These are phyloP conservation scores for Phytophthora citrophthora DNA, from an alignment of 352 stramenopile genomes.

Conservation along the genomic window DNA sequence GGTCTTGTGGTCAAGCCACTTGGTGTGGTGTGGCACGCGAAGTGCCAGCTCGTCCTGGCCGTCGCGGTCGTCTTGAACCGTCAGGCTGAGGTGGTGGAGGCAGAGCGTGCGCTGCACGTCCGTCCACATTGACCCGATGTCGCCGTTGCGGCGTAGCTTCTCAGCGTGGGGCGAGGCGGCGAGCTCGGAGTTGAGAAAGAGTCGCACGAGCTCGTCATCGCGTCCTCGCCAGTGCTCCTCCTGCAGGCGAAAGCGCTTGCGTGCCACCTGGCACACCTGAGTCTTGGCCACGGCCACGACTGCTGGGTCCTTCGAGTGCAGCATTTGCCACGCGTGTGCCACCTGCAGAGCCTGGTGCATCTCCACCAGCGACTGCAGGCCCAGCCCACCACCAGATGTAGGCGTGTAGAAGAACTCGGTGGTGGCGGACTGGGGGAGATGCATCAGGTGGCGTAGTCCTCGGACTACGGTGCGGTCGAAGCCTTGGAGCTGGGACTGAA, in stretches of 20 bases:
- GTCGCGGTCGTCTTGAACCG: background rate
- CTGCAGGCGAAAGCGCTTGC: conserved; percentile 14
- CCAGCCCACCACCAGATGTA: conserved; percentile 3
- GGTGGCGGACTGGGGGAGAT: conserved; percentile 2
- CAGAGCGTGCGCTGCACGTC: conserved; percentile 8
- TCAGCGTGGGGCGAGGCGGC: background rate
- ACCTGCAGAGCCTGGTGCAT: conserved; percentile 22
- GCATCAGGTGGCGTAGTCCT: conserved; percentile 2
- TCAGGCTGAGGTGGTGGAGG: background rate
- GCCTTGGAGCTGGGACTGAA: conserved; percentile 8
- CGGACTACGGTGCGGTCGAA: background rate
- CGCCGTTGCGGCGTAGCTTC: background rate
- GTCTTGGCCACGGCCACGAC: background rate
- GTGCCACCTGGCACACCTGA: conserved; percentile 10
- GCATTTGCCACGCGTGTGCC: conserved; percentile 23
- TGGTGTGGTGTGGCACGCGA: background rate
- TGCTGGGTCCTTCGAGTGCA: conserved; percentile 7
- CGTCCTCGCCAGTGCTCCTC: conserved; percentile 15
- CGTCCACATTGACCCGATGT: conserved; percentile 17
- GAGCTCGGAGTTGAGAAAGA: conserved; percentile 15
- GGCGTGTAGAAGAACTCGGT: conserved; percentile 20
- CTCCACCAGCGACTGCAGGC: conserved; percentile 13
- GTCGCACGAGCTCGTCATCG: background rate
- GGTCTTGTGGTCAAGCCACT: conserved; percentile 10
- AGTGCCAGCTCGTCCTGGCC: background rate